Evolutionary conservation across 2,329 filamentous ascomycete species (phyloP).

Genomic region (Fusarium beomiforme): DNA sequence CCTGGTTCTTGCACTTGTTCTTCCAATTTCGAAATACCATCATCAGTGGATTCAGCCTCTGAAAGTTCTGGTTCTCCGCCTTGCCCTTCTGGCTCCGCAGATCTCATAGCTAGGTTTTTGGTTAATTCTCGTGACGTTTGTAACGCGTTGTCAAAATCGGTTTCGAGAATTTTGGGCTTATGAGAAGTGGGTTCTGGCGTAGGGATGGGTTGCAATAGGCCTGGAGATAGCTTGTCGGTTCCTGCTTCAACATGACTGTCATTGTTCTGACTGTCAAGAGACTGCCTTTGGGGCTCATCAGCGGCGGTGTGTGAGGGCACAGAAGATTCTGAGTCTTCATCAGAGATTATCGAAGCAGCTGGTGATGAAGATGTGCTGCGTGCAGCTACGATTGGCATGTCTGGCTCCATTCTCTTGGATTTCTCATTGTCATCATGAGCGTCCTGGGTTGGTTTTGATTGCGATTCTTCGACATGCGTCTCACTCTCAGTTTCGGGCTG

Average conservation of each 20-base stretch:
- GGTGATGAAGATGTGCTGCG: conserved; percentile 8
- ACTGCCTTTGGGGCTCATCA: not conserved
- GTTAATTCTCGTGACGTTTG: conserved; percentile 16
- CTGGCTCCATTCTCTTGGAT: conserved; percentile 16
- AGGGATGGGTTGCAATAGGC: conserved; percentile 6
- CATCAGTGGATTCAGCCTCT: conserved; percentile 1
- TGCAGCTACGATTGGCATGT: conserved; percentile 6
- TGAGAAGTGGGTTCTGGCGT: not conserved
- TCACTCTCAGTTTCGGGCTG: conserved; percentile 10
- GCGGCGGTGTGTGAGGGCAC: conserved; percentile 1
- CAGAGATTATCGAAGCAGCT: conserved; percentile 5
- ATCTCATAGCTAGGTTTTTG: not conserved
- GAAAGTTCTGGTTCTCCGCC: not conserved
- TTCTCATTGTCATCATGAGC: conserved; percentile 25
- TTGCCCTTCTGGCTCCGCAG: not conserved
- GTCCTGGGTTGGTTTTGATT: conserved; percentile 1
- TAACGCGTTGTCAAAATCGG: conserved; percentile 19
- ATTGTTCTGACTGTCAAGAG: not conserved
- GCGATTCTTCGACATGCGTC: conserved; percentile 2
- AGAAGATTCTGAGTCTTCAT: conserved; percentile 8
- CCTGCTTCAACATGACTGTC: not conserved
- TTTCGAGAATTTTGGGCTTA: conserved; percentile 17
- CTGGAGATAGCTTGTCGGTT: not conserved
- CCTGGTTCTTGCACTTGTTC: not conserved
- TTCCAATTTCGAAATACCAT: not conserved